Evolutionary conservation across 164 flowering plant species (phyloP), one percentile per base, ranked within the genome.

Genomic region (Annona squamosa): DNA sequence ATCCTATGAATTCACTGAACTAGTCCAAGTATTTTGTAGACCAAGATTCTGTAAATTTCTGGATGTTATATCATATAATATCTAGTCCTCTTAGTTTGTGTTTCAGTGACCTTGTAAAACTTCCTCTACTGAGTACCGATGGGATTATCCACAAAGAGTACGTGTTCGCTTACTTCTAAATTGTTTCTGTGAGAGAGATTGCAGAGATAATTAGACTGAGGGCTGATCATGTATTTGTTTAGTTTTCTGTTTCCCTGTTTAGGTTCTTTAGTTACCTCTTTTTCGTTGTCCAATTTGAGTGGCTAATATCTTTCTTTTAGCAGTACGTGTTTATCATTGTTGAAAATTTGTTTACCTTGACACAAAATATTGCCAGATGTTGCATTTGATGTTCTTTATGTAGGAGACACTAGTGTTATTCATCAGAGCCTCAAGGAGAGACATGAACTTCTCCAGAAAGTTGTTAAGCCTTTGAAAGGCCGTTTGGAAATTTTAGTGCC

Each of bases 341-440:
- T 56, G 62, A 69, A 10, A 4, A 42, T 48, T 74, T 12, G 17
- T 74, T 71, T 70, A 42, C 87, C 87, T 83, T 92, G 79, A 89
- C 88, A 67, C 79, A 71, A 69, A 19, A 67, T 65, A 18, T 79
- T 76, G 67, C 42, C 75, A 91, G 98, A 95, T 89, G 92, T 92
- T 83, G 97, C 97, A 62, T 95, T 95, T 84, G 99, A 95, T 84
- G 78, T 95, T 70, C 93, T 95, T 75, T 95, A 92, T 87, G 91
- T 81, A 77, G 96, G 98, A 78, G 99, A 95, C 76, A 92, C 94
- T n/a, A 92, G 98, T 86, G 97, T 92, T 67, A 92, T 95, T 72
- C 99, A 95, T 82, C 94, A 86, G 79, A 92, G 83, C 78, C 84
- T 95, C 85, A 93, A 87, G 80, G 99, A 95, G 77, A 74, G 99